Conservation (phyloP, 176 grass and related monocot genomes). For the Oryza meridionalis region DNA sequence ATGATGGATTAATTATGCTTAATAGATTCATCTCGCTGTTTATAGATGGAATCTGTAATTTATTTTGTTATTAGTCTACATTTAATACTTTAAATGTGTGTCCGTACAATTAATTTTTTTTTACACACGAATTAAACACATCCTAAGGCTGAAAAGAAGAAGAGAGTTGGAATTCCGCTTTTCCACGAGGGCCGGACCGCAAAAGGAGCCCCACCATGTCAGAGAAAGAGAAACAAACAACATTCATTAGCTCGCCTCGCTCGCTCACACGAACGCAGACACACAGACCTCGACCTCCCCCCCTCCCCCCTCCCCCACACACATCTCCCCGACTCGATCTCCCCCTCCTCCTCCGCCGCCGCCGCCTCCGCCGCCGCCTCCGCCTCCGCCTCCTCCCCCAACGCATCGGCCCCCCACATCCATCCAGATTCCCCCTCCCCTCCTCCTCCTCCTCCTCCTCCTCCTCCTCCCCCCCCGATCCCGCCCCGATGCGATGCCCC, state of each 20-base stretch:
- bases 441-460: not conserved
- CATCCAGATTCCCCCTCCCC: not conserved
- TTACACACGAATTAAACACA: too few relatives aligned
- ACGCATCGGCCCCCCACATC: not conserved
- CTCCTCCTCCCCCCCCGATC: constrained; percentile 24
- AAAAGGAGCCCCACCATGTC: not conserved
- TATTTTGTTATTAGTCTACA: too few relatives aligned
- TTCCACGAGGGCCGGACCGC: not conserved
- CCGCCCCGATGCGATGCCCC: constrained; percentile 40
- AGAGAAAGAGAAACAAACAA: not conserved
- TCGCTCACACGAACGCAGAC: not conserved
- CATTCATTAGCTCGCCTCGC: not conserved
- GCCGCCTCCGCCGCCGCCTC: not conserved
- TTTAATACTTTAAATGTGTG: too few relatives aligned
- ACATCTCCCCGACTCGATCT: constrained; percentile 48
- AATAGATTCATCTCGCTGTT: too few relatives aligned
- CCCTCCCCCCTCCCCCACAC: not conserved
- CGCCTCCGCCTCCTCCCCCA: not conserved
- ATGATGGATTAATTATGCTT: too few relatives aligned
- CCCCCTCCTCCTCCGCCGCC: not conserved
- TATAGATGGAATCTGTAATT: too few relatives aligned
- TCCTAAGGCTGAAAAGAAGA: too few relatives aligned
- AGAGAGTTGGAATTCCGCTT: not conserved
- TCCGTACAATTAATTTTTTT: too few relatives aligned
- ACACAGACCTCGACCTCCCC: constrained; percentile 28